These are phyloP conservation scores for Beta macrorhiza DNA, from an alignment of 179 eudicot genomes.

Conservation along the genomic window DNA sequence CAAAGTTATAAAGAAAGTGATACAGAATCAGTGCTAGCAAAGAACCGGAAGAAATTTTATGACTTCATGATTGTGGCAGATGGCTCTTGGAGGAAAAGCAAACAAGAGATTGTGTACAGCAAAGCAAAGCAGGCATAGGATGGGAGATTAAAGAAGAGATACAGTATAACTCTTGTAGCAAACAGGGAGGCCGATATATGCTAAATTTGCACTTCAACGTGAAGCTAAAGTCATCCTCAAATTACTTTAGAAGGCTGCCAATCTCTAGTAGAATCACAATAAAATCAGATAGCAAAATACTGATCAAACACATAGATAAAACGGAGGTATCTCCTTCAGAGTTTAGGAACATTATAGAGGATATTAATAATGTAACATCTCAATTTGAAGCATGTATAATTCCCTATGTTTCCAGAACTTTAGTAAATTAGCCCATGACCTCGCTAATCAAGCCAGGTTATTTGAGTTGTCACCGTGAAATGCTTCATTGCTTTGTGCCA, in stretches of 20 bases:
- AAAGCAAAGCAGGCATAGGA: neutral
- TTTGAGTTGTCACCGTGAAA: neutral
- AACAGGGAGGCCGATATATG: slow-evolving; percentile 1
- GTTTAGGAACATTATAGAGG: slow-evolving; percentile 1
- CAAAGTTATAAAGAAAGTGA: neutral
- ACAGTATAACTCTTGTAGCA: neutral
- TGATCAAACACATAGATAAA: neutral
- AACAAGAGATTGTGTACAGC: neutral
- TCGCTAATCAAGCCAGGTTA: neutral
- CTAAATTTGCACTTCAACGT: neutral
- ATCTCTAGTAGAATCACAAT: neutral
- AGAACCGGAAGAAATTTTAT: neutral
- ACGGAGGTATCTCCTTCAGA: neutral
- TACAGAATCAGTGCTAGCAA: neutral
- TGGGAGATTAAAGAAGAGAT: neutral
- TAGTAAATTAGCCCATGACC: neutral
- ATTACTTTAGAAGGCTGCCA: neutral
- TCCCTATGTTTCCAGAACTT: neutral
- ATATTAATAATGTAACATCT: neutral
- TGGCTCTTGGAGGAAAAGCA: neutral
- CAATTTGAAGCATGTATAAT: neutral
- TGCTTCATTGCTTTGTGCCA: neutral
- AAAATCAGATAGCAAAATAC: neutral
- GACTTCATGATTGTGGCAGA: neutral
- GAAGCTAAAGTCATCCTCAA: neutral